Conservation (phyloP, 164 flowering plant species). For the Akebia trifoliata region DNA sequence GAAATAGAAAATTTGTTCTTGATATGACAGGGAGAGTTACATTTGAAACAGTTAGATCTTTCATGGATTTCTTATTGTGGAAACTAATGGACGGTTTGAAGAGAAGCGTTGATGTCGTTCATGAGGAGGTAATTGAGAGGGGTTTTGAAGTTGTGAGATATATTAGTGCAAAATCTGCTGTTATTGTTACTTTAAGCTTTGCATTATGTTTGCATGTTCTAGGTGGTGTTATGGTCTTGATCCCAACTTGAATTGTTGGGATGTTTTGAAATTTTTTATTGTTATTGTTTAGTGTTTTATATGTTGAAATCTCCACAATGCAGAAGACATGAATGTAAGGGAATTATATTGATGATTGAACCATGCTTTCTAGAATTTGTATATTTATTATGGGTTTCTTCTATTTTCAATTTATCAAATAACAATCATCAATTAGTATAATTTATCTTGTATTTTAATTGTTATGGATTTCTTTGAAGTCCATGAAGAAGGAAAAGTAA, state of each 20-base stretch:
- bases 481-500: no score
- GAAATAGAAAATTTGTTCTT: slow-evolving; percentile 72
- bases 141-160: slow-evolving; percentile 60
- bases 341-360: no score
- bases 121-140: slow-evolving; percentile 51
- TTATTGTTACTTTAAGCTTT: slow-evolving; percentile 60
- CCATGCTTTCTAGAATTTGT: no score
- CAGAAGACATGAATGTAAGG: no score
- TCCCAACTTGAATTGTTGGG: slow-evolving; percentile 34
- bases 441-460: no score
- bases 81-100: slow-evolving; percentile 52
- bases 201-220: slow-evolving; percentile 67
- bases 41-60: slow-evolving; percentile 68
- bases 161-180: slow-evolving; percentile 62
- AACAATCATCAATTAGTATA: no score
- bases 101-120: slow-evolving; percentile 40
- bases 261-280: neutral
- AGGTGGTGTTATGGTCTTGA: slow-evolving; percentile 40
- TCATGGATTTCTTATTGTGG: slow-evolving; percentile 56
- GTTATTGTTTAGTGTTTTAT: neutral
- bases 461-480: no score
- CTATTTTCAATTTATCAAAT: no score
- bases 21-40: slow-evolving; percentile 96
- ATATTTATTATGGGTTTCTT: no score
- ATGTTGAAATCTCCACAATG: neutral